These are phyloP conservation scores for Podila epigama DNA, from an alignment of 192 early-diverging fungal genomes.

Conservation along the genomic window DNA sequence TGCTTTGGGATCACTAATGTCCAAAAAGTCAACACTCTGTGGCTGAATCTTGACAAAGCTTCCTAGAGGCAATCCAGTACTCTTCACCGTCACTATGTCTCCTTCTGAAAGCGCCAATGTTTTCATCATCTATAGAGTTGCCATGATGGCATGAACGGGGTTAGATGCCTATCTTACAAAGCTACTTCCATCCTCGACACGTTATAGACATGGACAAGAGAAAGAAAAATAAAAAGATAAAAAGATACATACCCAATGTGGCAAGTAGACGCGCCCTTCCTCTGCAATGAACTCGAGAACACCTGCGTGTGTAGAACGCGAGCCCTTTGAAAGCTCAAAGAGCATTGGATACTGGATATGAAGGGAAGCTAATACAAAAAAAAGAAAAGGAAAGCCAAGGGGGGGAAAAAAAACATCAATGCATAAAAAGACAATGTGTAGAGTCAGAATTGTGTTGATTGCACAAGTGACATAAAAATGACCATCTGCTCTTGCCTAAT, in stretches of 20 bases:
- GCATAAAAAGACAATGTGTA: too few relatives aligned
- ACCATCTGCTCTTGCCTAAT: too few relatives aligned
- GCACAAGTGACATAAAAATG: too few relatives aligned
- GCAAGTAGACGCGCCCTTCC: slow-evolving; percentile 94
- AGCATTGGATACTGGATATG: slow-evolving; percentile 94
- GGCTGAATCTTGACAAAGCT: slow-evolving; percentile 95
- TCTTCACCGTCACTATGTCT: slow-evolving; percentile 79
- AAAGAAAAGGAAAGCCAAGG: not conserved
- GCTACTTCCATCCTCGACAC: too few relatives aligned
- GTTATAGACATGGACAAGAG: too few relatives aligned
- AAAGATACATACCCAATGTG: slow-evolving; percentile 84
- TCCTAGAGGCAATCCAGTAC: slow-evolving; percentile 79
- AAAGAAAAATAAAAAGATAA: not conserved
- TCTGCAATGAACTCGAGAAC: slow-evolving; percentile 99
- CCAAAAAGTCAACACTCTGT: slow-evolving; percentile 95
- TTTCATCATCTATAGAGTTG: slow-evolving; percentile 92
- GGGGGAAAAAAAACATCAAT: too few relatives aligned
- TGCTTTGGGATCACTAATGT: slow-evolving; percentile 95
- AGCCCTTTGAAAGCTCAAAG: slow-evolving; percentile 80
- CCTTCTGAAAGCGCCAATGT: slow-evolving; percentile 81
- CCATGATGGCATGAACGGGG: too few relatives aligned
- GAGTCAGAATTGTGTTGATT: too few relatives aligned
- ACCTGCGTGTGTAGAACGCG: slow-evolving; percentile 83
- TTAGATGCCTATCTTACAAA: too few relatives aligned
- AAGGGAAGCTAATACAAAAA: slow-evolving; percentile 63